Conservation (phyloP, 345 rosid species). For the Eucalyptus marginata region DNA sequence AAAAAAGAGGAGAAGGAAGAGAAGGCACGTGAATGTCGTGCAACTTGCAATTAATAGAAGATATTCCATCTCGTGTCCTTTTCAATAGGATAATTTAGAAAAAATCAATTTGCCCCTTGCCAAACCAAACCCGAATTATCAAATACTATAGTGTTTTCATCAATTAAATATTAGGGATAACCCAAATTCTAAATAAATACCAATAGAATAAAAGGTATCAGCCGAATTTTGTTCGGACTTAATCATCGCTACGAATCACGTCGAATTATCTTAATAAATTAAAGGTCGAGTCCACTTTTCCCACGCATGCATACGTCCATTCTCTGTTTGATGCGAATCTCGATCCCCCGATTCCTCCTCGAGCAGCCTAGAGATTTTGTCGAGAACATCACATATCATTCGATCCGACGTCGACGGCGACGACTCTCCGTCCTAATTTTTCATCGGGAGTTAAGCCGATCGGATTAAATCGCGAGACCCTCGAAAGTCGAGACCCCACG, state of each 20-base stretch:
- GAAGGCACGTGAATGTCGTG: neutral
- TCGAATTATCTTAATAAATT: neutral
- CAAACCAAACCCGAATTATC: neutral
- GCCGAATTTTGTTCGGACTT: neutral
- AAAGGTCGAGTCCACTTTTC: neutral
- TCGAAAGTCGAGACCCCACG: neutral
- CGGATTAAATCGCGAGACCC: neutral
- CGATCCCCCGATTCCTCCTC: neutral
- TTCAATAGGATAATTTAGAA: neutral
- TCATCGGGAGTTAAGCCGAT: fast-evolving
- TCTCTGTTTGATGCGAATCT: neutral
- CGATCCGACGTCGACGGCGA: fast-evolving
- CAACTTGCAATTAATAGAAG: neutral
- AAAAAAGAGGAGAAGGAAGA: neutral
- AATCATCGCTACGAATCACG: neutral
- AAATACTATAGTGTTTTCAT: neutral
- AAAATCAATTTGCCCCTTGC: neutral
- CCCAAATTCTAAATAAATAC: neutral
- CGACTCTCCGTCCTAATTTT: neutral
- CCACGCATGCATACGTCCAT: neutral
- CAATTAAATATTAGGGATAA: neutral
- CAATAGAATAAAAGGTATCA: neutral
- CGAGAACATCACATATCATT: fast-evolving
- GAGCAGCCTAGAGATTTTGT: fast-evolving
- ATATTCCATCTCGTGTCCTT: neutral